Percentiles rank a stretch among this genome's conserved stretches.
Conservation (phyloP, 2,329 filamentous ascomycete species). For the Raffaelea albimanens region DNA sequence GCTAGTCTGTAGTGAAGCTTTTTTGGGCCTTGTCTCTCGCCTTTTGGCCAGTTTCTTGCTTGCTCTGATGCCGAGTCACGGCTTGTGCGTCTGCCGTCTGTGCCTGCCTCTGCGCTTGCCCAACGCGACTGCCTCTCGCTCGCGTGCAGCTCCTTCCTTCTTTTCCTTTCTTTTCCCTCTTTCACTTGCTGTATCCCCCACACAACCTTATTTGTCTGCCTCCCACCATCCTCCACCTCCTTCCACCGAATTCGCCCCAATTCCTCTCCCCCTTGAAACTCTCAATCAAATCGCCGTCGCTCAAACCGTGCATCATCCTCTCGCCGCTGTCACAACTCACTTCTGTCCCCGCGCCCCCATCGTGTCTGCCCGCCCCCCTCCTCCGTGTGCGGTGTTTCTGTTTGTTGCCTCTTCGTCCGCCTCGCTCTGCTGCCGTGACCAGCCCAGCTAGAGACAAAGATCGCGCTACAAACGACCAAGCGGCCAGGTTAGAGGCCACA, state of each 20-base stretch:
- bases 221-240: not conserved
- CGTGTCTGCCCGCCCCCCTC: not conserved
- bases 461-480: too few species aligned
- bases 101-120: too few species aligned
- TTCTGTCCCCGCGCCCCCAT: not conserved
- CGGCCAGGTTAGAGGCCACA: too few species aligned
- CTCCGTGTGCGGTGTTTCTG: not conserved
- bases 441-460: too few species aligned
- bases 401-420: too few species aligned
- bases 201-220: not conserved
- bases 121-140: not conserved
- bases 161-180: not conserved
- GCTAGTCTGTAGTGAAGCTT: not conserved
- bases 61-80: too few species aligned
- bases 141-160: not conserved
- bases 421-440: too few species aligned
- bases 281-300: not conserved
- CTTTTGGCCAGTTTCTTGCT: too few species aligned
- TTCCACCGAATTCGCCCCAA: not conserved
- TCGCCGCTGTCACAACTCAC: not conserved
- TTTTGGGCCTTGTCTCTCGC: too few species aligned
- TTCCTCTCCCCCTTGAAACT: not conserved
- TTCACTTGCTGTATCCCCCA: not conserved
- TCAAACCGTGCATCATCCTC: not conserved
- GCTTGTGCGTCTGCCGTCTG: too few species aligned